Evolutionary conservation across 331 rosid species (phyloP).

Genomic region (Saraca asoca): DNA sequence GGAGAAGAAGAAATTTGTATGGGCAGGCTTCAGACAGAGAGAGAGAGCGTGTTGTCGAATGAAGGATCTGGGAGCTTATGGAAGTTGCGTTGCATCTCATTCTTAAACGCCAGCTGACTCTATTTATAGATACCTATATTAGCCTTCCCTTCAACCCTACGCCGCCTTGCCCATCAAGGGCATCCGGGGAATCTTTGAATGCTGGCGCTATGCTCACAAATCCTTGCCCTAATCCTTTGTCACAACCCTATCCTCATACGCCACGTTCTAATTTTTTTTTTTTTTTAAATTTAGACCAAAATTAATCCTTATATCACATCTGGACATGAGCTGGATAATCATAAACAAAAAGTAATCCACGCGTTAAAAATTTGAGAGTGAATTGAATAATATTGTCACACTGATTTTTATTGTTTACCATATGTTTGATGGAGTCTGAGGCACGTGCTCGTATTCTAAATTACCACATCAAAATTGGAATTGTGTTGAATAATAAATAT

Average conservation of each 20-base stretch:
- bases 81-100: neutral
- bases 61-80: constrained; percentile 22
- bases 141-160: neutral
- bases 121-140: constrained; percentile 7
- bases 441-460: too few relatives aligned
- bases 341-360: too few relatives aligned
- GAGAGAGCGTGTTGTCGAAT: constrained; percentile 1
- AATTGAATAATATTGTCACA: too few relatives aligned
- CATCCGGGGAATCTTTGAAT: neutral
- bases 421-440: too few relatives aligned
- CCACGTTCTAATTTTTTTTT: too few relatives aligned
- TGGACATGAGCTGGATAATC: too few relatives aligned
- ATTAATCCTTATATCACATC: too few relatives aligned
- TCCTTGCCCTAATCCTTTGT: neutral
- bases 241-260: neutral
- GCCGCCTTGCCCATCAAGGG: neutral
- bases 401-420: too few relatives aligned
- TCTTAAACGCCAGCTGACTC: neutral
- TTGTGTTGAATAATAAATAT: too few relatives aligned
- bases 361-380: too few relatives aligned
- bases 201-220: neutral
- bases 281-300: too few relatives aligned
- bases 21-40: constrained; percentile 22
- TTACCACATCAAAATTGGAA: too few relatives aligned
- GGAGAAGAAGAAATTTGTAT: constrained; percentile 25